These are phyloP conservation scores for Candida arabinofermentans DNA, from an alignment of 805 yeast species.

Conservation along the genomic window DNA sequence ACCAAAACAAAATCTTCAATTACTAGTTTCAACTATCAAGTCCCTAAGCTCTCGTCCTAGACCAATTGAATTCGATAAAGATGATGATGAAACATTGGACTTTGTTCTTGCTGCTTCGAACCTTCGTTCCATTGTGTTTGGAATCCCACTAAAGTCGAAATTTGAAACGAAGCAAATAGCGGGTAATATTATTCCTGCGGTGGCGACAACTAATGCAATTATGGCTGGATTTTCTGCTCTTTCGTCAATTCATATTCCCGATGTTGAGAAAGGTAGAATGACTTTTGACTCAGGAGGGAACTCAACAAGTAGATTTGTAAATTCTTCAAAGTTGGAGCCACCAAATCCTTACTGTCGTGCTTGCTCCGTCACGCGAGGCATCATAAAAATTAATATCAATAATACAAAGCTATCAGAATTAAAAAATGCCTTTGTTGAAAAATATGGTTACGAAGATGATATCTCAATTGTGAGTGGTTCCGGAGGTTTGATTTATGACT, in stretches of 20 bases:
- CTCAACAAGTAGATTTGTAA: slow-evolving; percentile 54
- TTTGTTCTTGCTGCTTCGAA: slow-evolving; percentile 88
- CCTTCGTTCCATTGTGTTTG: slow-evolving; percentile 65
- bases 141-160: slow-evolving; percentile 65
- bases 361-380: slow-evolving; percentile 54
- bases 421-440: slow-evolving; percentile 42
- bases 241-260: slow-evolving; percentile 50
- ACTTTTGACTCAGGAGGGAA: slow-evolving; percentile 46
- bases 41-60: slow-evolving; percentile 47
- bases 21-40: slow-evolving; percentile 46
- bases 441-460: slow-evolving; percentile 55
- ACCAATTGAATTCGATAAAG: slow-evolving; percentile 78
- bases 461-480: slow-evolving; percentile 33
- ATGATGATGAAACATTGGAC: slow-evolving; percentile 84
- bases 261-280: slow-evolving; percentile 38
- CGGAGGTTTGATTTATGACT: slow-evolving; percentile 67
- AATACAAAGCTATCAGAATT: slow-evolving; percentile 44
- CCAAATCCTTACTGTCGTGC: slow-evolving; percentile 75
- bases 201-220: slow-evolving; percentile 96
- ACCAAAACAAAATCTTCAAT: slow-evolving; percentile 55
- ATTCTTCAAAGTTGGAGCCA: slow-evolving; percentile 53
- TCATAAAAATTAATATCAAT: slow-evolving; percentile 34
- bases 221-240: slow-evolving; percentile 86
- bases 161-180: slow-evolving; percentile 94
- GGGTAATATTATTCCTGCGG: slow-evolving; percentile 97